Base-by-base conservation (phyloP, 257 asterid species). In the Plectranthus barbatus region DNA sequence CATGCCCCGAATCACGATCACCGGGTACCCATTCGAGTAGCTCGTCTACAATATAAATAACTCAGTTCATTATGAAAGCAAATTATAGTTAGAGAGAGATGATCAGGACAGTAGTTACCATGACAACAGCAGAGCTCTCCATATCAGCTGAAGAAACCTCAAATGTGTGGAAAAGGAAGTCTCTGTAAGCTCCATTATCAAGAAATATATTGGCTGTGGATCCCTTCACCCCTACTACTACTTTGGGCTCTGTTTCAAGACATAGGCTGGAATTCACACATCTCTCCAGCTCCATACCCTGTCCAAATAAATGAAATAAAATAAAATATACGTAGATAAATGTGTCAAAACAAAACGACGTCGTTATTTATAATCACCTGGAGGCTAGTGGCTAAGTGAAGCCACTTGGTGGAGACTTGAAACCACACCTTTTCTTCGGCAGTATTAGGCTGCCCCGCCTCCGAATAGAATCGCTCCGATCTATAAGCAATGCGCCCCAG, bases 111-210 rank as follows among this genome's bases (percentile, higher is more conserved):
- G n/a, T n/a, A 29, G 51, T 63, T 80, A 62, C 93, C 93, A 80
- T 82, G 1, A 80, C 85, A 1, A 85, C 75, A 9, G 93, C 89
- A 36, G 81, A 68, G 68, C 82, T 80, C 77, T 85, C 93, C 89
- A 85, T 85, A 55, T 85, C 93, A 50, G 80, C 60, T 1, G 85
- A 76, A 14, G 93, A 74, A 55, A 82, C 85, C 41, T 65, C 73
- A 46, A 85, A 82, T 50, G 73, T 80, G 34, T 68, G 68, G 71
- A 61, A 78, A 45, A 85, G 69, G 65, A 82, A 85, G 20, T 78
- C 67, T 37, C 88, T 78, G 19, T 82, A 85, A 67, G 79, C 76
- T 61, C 84, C 83, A 78, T 84, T 84, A 73, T 82, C 86, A 18
- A 85, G 34, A 68, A 85, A 85, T 9, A 57, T 33, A 56, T 85